Evolutionary conservation across 2,329 filamentous ascomycete species (phyloP), one percentile per base, ranked within the genome.

Genomic region (Colletotrichum melonis): DNA sequence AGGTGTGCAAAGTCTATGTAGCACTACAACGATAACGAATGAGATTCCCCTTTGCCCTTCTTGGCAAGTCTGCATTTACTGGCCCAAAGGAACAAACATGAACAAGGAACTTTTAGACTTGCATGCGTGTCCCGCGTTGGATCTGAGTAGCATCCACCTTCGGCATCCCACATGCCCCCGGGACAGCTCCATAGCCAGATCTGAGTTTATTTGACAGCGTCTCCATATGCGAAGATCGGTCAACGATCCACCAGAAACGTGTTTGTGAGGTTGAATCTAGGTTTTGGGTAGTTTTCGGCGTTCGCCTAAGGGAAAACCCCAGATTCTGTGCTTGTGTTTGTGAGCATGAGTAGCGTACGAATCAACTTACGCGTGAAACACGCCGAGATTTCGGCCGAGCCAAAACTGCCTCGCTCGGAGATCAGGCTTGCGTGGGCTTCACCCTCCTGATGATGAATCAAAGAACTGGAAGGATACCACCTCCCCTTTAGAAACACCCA

Each of bases 1-100:
- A 60, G 68, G 30, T 71, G 63, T 49, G 59, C 68, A 7, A 71
- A 71, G 32, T 46, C 63, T 26, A 35, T 62, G 35, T 56, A 67
- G 26, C 7, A 62, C 12, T 30, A 38, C 32, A 30, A 16, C 7
- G 28, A 14, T 57, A 60, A 56, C 42, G 56, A 69, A 38, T 42
- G 22, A 70, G 26, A 63, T 57, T 55, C 46, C 57, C 46, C 19
- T 26, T 58, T 22, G 9, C 16, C 16, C 26, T 22, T 35, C 49
- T 64, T 54, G 62, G 38, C 38, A 42, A 42, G 6, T 3, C 3
- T 42, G 38, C 16, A 42, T 19, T 19, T 8, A 42, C 38, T 42
- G 38, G 14, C 38, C 28, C 7, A 4, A 35, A 35, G 19, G 4
- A 35, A 54, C 5, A 16, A 24, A 19, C 49, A 28, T 12, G 7